These are phyloP conservation scores for Cylindrotheca closterium DNA, from an alignment of 108 stramenopile genomes.

Conservation along the genomic window DNA sequence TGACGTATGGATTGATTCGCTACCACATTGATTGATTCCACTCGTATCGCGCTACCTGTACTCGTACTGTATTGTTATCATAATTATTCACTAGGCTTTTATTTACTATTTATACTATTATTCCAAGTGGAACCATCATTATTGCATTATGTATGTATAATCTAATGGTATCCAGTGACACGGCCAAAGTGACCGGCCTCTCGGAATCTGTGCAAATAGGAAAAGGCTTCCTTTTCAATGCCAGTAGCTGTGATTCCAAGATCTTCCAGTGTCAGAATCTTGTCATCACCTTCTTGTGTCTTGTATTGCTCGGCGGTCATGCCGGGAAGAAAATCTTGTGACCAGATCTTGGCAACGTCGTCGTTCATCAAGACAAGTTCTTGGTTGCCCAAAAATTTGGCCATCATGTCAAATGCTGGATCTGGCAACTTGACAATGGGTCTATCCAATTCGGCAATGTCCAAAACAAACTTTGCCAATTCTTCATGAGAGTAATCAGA, in stretches of 20 bases:
- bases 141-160: too few relatives aligned
- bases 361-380: slow-evolving; percentile 70
- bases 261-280: slow-evolving; percentile 83
- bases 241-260: slow-evolving; percentile 77
- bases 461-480: slow-evolving; percentile 88
- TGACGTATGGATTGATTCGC: too few relatives aligned
- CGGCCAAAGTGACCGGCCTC: slow-evolving; percentile 87
- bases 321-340: slow-evolving; percentile 74
- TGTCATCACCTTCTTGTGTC: slow-evolving; percentile 37
- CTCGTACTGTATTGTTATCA: too few relatives aligned
- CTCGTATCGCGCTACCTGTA: too few relatives aligned
- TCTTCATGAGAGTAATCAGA: slow-evolving; percentile 92
- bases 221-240: slow-evolving; percentile 88
- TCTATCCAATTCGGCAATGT: slow-evolving; percentile 71
- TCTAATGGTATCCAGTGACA: slow-evolving; percentile 83
- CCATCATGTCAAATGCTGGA: slow-evolving; percentile 42
- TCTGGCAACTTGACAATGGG: slow-evolving; percentile 67
- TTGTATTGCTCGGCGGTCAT: slow-evolving; percentile 67
- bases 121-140: too few relatives aligned
- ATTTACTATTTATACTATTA: too few relatives aligned
- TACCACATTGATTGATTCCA: too few relatives aligned
- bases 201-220: slow-evolving; percentile 86
- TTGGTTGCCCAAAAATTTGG: slow-evolving; percentile 55
- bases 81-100: too few relatives aligned
- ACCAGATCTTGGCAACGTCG: slow-evolving; percentile 77